Base-by-base conservation (phyloP, 1,139 yeast genomes). In the Candida tunisiensis region DNA sequence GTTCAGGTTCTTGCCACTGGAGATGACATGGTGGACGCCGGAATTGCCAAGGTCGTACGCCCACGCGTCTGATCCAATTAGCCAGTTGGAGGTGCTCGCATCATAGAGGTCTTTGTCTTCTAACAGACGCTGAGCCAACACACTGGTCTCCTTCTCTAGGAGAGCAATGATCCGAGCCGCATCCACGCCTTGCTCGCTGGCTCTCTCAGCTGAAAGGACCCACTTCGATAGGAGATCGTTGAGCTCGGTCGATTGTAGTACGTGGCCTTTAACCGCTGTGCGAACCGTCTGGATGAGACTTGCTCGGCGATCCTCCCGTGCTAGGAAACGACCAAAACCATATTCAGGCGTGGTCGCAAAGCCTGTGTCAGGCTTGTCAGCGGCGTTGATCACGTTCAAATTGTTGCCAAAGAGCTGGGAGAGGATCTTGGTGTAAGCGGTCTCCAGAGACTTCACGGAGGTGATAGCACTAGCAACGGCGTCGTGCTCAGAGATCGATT, bases 21-120 rank as follows among this genome's bases (percentile, higher is more conserved):
- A 57, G 26, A 85, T 59, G 10, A 82, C 74, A 44, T 74, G 75
- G 51, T 88, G 96, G 29, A 85, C 78, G 49, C 96, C 94, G 8
- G 93, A 77, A 37, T 79, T 64, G 22, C 96, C 96, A 40, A 80
- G 60, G 56, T 85, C 96, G 47, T 75, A 83, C 13, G 94, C 68
- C 96, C 98, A 85, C 19, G 92, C 71, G 52, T 85, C 96, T 6
- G 95, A 82, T 15, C 95, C 95, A 35, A 88, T 62, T 35, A 85
- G 60, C 98, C 98, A 85, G 23, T 26, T 16, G 34, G 69, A 64
- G 15, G 77, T 61, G 29, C 60, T 58, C 23, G 59, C 44, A 24
- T 47, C 49, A 37, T 74, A 62, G 36, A 56, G 61, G 3, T 58
- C 54, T 34, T 64, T 55, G 25, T 56, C 52, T 4, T 50, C 53